These are phyloP conservation scores for Leersia perrieri DNA, from an alignment of 176 grass and related monocot genomes.

Conservation along the genomic window DNA sequence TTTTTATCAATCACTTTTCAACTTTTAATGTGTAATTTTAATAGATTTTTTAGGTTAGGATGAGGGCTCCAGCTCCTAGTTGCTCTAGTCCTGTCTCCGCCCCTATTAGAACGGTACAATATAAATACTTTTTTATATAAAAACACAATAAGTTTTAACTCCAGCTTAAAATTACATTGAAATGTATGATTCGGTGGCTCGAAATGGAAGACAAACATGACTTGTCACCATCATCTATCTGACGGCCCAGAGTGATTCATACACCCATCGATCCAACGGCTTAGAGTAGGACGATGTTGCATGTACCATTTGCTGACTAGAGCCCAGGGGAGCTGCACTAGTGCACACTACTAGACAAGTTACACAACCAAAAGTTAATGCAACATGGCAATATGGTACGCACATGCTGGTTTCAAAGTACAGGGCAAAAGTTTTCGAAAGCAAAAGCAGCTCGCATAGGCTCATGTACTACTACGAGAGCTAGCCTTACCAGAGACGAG, in stretches of 20 bases:
- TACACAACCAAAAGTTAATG: neutral
- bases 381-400: neutral
- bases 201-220: neutral
- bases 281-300: neutral
- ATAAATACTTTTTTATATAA: too few species aligned
- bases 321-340: too few species aligned
- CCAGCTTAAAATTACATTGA: neutral
- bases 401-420: neutral
- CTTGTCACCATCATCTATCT: neutral
- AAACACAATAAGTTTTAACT: too few species aligned
- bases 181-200: neutral
- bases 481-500: neutral
- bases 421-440: neutral
- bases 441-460: neutral
- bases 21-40: too few species aligned
- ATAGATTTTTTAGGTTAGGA: too few species aligned
- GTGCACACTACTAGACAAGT: too few species aligned
- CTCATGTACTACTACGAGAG: neutral
- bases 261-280: neutral
- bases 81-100: too few species aligned
- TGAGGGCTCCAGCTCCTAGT: too few species aligned
- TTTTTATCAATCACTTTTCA: too few species aligned
- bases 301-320: too few species aligned
- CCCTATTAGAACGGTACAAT: too few species aligned
- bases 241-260: neutral